Base-by-base conservation (phyloP, 129 eudicot species). In the Tagetes erecta region DNA sequence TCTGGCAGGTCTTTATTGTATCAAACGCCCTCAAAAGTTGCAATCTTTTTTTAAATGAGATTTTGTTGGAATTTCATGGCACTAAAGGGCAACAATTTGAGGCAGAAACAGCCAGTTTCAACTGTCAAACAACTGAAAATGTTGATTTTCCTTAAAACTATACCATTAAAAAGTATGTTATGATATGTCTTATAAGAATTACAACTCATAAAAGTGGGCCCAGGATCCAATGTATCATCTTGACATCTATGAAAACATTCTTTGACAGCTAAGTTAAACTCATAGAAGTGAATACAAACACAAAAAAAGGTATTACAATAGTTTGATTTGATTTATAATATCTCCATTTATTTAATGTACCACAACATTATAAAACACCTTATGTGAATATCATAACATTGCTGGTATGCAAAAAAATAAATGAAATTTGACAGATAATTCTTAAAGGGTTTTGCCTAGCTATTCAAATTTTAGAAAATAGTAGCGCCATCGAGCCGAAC, bases 241-340 rank as follows among this genome's bases (percentile, higher is more conserved):
- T 81, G 76, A 78, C 86, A 85, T 78, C 75, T 34, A 82, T 80
- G 68, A 79, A 72, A 55, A 71, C 75, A 76, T 78, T 67, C 60
- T 76, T 76, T 82, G 82, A 79, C 84, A 82, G 82, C 83, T 72
- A 82, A 14, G 68, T 20, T 52, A 78, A 78, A 78, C 77, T 78
- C 72, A 62, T 66, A 49, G 5, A 57, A 74, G 60, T 74, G 70
- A 52, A 69, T 49, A 73, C 62, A 84, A 80, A 77, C 82, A 78
- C 72, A 78, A 73, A 77, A 66, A 71, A 75, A 65, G 52, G 60
- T 77, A 57, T 63, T 67, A 78, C 27, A 64, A 14, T 53, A 34
- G 65, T 78, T 72, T 60, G 39, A 60, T 45, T 58, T 67, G 6
- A 38, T 13, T 13, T 49, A 57, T 35, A 12, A 67, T 12, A 60